These are phyloP conservation scores for Pseudopyrenochaeta lycopersici DNA, from an alignment of 2,329 filamentous ascomycete genomes.

Conservation along the genomic window DNA sequence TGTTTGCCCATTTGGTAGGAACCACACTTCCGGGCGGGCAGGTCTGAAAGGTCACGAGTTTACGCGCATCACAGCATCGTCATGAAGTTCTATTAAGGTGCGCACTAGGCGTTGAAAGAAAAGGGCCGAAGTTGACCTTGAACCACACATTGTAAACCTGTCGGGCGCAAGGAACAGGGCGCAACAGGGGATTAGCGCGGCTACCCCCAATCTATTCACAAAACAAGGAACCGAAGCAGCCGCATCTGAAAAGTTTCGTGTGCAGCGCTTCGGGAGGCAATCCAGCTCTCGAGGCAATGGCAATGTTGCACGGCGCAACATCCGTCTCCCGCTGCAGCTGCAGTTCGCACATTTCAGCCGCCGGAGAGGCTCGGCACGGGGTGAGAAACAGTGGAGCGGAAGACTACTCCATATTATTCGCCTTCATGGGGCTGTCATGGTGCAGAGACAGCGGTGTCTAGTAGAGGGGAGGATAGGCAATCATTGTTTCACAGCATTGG, in stretches of 20 bases:
- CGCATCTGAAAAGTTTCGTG: neutral
- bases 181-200: conserved; percentile 4
- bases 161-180: neutral
- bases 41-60: neutral
- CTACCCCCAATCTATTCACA: conserved; percentile 3
- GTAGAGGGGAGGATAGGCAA: neutral
- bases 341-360: conserved; percentile 8
- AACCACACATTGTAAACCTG: neutral
- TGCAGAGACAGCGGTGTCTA: neutral
- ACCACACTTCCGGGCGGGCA: neutral
- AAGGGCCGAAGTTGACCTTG: conserved; percentile 7
- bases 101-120: conserved; percentile 6
- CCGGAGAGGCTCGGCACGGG: conserved; percentile 12
- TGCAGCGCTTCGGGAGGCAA: too few species aligned
- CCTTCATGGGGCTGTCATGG: neutral
- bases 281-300: neutral
- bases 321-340: conserved; percentile 31
- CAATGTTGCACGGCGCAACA: conserved; percentile 16
- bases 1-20: neutral
- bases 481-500: conserved; percentile 1
- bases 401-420: neutral
- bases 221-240: neutral
- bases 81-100: conserved; percentile 15
- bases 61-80: conserved; percentile 14
- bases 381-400: neutral